Base-by-base conservation (phyloP, 2,329 filamentous ascomycete species). In the Penicillium sp. region DNA sequence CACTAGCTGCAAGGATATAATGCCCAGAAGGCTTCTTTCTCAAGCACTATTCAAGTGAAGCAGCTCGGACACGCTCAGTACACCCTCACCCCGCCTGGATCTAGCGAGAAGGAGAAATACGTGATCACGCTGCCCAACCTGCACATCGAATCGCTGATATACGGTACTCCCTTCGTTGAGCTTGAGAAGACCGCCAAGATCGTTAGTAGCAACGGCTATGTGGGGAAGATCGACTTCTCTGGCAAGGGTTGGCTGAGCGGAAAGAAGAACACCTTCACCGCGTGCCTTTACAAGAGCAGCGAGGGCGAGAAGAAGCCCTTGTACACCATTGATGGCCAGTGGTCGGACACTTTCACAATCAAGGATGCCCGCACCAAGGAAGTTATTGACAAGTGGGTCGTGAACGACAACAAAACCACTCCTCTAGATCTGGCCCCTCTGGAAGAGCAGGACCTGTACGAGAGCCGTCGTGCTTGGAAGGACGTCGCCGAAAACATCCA, bases 171-270 rank as follows among this genome's bases (percentile, higher is more conserved):
- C 3, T 97, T 94, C 67, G 88, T 97, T 59, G 94, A 99, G 74
- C 82, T 97, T 36, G 91, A 96, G 67, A 87, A 88, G 65, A 84
- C 83, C 54, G 91, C 89, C 61, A 90, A 89, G 75, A 97, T 99
- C 64, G 84, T 86, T 49, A 94, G 90, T 58, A 94, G 88, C 20
- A 88, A 87, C 2, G 93, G 94, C 46, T 97, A 88, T 76, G 88
- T 91, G 4, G 84, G 90, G 58, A 92, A 91, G 76, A 89, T 97
- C 66, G 91, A 96, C 70, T 99, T 96, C 78, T 89, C 85, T 55
- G 92, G 93, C 65, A 93, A 91, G 70, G 93, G 93, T 51, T 99
- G 93, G 93, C 75, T 99, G 8, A 91, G 88, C 39, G 94, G 93
- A 60, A 96, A 96, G 81, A 97, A 96, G 79, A 97, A 97, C 77